Evolutionary conservation across 2,329 filamentous ascomycete genomes (phyloP), one percentile per base, ranked within the genome.

Genomic region (Calonectria pauciramosa): DNA sequence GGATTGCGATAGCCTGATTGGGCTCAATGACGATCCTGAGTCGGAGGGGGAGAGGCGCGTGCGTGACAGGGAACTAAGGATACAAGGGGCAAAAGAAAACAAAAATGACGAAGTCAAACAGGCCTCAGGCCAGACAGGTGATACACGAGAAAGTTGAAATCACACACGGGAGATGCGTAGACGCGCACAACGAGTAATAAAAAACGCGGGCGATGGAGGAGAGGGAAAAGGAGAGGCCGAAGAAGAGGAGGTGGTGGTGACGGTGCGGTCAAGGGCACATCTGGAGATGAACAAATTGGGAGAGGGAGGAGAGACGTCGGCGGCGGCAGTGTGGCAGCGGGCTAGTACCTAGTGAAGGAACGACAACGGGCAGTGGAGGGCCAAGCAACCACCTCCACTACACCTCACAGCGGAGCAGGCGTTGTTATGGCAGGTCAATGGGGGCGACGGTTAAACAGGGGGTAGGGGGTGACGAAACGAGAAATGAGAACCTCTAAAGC

Each of bases 181-280:
- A 70, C 63, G 23, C 49, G 38, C 64, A 38, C 49, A 60, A 69
- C 51, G 70, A 69, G 68, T 41, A 64, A 60, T 52, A 68, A 28
- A 69, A 65, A 52, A 71, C 72, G 63, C 68, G 60, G 52, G 44
- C 30, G 77, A 78, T 74, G 69, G 44, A 56, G 68, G 71, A 77
- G 56, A 71, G 73, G 63, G 30, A 32, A 70, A 73, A 59, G 68
- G 60, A 68, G 30, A 47, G 52, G 74, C 63, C 71, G 76, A 76
- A 72, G 76, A 73, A 77, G 77, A 73, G 76, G 71, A 78, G 76
- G 71, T 71, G 76, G 66, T 71, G 78, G 44, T 63, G 70, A 77
- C 78, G 76, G 79, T 78, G 76, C 79, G 76, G 79, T 80, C 75
- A 79, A 60, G 79, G 23, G 76, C 73, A 78, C 56, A 65, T 79